Evolutionary conservation across 176 grass and related monocot genomes (phyloP), one percentile per base, ranked within the genome.

Genomic region (Phoenix roebelenii): DNA sequence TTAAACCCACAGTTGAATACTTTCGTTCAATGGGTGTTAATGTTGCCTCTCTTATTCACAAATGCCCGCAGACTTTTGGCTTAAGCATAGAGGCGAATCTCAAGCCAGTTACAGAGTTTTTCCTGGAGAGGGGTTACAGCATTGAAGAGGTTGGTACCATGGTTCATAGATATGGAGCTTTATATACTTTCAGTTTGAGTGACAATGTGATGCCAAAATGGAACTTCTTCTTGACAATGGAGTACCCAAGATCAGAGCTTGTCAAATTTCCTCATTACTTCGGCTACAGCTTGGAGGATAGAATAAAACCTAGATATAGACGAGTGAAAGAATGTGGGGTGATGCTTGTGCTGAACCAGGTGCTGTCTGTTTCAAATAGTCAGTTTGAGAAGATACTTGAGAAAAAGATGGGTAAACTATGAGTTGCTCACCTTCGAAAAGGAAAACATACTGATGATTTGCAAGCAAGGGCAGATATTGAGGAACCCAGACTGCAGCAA

Each of bases 241-340:
- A 67, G 10, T 97, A 88, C 50, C 87, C 92, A 18, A 83, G 72
- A 51, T 58, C 68, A 4, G 93, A 97, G 59, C 93, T 98, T 49
- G 84, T 92, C 20, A 91, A 92, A 70, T 98, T 98, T 60, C 93
- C 93, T 0, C 87, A 98, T 3, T 98, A 98, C 64, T 98, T 98
- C 49, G 83, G 87, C 22, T 98, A 92, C 50, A 78, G 74, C 49
- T 78, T 98, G 59, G 87, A 83, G 32, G 25, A 52, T 22, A 69
- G 87, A 59, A 92, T 88, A 72, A 98, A 92, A 51, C 84, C 93
- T 58, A 74, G 87, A 59, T 88, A 91, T 60, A 66, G 71, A 56
- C 78, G 56, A 51, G 80, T 85, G 81, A 69, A 17, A 25, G 55
- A 67, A 49, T 85, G 72, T 32, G 87, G 93, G 25, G 62, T 98